Evolutionary conservation across 148 eudicot genomes (phyloP).

Genomic region (Vaccinium corymbosum): DNA sequence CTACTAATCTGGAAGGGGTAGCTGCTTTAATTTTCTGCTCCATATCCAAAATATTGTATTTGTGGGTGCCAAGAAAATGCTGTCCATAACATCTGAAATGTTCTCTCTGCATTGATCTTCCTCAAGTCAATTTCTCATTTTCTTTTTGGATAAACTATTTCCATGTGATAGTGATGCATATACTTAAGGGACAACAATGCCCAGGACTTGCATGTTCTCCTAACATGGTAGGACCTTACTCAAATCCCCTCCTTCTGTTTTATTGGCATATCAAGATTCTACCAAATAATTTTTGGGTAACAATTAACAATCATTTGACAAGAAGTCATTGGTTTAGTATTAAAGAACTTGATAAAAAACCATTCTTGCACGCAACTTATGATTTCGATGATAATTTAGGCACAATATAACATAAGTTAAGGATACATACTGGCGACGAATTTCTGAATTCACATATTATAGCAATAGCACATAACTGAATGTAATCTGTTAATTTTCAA

Average conservation of each 20-base stretch:
- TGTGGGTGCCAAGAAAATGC: neutral
- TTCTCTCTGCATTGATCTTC: slow-evolving; percentile 17
- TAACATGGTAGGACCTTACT: slow-evolving; percentile 1
- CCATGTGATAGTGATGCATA: neutral
- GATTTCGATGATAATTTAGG: neutral
- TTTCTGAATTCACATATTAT: neutral
- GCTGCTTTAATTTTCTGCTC: slow-evolving; percentile 25
- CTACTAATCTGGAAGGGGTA: neutral
- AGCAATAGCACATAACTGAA: neutral
- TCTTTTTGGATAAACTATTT: neutral
- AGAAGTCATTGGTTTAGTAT: neutral
- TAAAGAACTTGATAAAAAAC: neutral
- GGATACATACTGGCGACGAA: neutral
- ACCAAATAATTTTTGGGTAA: neutral
- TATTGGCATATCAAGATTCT: neutral
- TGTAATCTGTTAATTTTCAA: neutral
- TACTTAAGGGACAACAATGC: neutral
- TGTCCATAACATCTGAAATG: no score
- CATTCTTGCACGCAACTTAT: neutral
- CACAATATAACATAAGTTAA: neutral
- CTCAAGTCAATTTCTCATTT: slow-evolving; percentile 16
- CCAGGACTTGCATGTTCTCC: neutral
- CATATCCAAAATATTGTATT: neutral
- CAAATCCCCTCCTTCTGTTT: neutral
- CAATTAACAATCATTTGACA: neutral